Evolutionary conservation across 352 stramenopile species (phyloP), one percentile per base, ranked within the genome.

Genomic region (Phytophthora tentaculata): DNA sequence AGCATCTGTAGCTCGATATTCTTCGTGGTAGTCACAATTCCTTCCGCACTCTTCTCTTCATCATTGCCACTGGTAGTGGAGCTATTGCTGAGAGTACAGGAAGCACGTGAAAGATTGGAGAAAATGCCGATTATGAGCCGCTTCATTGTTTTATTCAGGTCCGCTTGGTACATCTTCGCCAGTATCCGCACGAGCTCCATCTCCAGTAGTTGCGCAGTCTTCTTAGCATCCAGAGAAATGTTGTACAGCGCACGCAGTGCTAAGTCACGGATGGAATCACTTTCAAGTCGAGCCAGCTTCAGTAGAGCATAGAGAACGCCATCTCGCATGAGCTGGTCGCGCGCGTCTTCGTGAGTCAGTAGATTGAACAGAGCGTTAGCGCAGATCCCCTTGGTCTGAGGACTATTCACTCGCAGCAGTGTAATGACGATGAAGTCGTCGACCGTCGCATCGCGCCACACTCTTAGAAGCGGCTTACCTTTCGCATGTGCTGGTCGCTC

Each of bases 391-490:
- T 97, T 96, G 20, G 88, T 96, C 60, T 86, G 60, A 48, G 83
- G 79, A 61, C 78, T 90, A 67, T 97, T 97, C 14, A 95, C 76
- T 19, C 88, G 87, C 62, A 97, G 56, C 3, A 97, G 57, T 19
- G 87, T 90, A 68, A 95, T 91, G 28, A 96, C 90, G 50, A 96
- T 92, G 57, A 96, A 96, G 60, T 96, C 90, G 16, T 89, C 88
- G 24, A 89, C 86, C 32, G 84, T 94, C 2, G 75, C 64, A 51
- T 95, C 80, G 12, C 72, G 68, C 85, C 85, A 94, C 3, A 92
- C 51, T 5, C 77, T 81, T 9, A 56, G 19, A 32, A 71, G 39
- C 0, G 50, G 49, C 16, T 62, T 71, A 8, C 65, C 56, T 59
- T 64, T 71, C 35, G 50, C 50, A 19, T 56, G 28, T 1, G 64